Percentiles rank a stretch among this genome's conserved stretches.
Conservation (phyloP, 2,329 filamentous ascomycete genomes). For the Cyphellophora attinorum region DNA sequence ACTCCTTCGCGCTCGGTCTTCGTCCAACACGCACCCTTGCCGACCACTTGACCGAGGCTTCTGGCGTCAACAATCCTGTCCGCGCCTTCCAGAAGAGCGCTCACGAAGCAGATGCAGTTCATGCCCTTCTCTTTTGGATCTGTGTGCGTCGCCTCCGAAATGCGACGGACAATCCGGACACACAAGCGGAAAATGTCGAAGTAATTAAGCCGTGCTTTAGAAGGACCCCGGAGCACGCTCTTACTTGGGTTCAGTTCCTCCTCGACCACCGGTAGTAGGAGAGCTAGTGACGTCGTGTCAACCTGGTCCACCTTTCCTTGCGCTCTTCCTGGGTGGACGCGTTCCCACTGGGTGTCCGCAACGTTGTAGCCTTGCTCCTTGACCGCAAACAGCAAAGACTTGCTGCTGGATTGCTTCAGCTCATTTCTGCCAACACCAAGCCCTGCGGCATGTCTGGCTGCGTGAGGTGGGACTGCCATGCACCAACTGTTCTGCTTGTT, state of each 20-base stretch:
- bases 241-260: background rate
- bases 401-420: conserved; percentile 5
- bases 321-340: background rate
- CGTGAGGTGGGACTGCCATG: conserved; percentile 19
- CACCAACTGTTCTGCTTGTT: conserved; percentile 17
- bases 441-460: conserved; percentile 19
- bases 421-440: conserved; percentile 11
- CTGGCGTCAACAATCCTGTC: conserved; percentile 16
- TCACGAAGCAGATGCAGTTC: conserved; percentile 20
- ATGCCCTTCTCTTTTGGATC: conserved; percentile 11
- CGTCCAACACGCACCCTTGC: conserved; percentile 9
- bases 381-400: conserved; percentile 16
- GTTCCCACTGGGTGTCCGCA: conserved; percentile 9
- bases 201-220: conserved; percentile 18
- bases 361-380: conserved; percentile 18
- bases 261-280: background rate
- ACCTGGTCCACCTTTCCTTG: background rate
- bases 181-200: conserved; percentile 18
- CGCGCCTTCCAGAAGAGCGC: conserved; percentile 15
- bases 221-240: conserved; percentile 2
- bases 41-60: conserved; percentile 9
- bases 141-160: conserved; percentile 19
- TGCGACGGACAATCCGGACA: conserved; percentile 14
- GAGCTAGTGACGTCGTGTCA: background rate
- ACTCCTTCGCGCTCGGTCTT: conserved; percentile 15